Conservation (phyloP, 2,329 filamentous ascomycete species). For the Elsinoe australis region DNA sequence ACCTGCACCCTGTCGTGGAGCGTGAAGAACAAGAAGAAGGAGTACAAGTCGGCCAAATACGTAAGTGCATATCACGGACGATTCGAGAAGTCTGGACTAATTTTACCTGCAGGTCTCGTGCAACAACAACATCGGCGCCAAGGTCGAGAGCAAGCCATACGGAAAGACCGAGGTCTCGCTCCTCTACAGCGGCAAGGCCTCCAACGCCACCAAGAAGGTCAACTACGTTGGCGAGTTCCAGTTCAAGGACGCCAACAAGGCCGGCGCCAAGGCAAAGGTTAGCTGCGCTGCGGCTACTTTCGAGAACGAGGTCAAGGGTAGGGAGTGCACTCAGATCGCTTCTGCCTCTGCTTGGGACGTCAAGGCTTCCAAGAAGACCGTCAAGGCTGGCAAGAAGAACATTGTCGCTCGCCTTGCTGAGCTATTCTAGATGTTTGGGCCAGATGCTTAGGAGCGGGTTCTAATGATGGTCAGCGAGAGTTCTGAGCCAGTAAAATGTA, state of each 20-base stretch:
- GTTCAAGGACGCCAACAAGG: constrained; percentile 5
- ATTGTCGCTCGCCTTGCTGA: background rate
- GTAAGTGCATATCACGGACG: no score
- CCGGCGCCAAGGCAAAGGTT: constrained; percentile 6
- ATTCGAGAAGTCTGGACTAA: no score
- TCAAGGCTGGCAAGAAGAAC: background rate
- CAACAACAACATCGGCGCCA: background rate
- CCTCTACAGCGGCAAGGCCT: background rate
- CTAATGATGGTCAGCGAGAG: no score
- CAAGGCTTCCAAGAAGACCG: constrained; percentile 4
- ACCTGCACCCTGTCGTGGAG: background rate
- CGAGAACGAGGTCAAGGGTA: background rate
- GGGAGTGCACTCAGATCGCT: constrained; percentile 1
- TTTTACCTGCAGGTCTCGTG: background rate
- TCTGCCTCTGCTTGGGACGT: background rate
- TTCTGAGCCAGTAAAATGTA: no score
- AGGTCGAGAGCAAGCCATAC: background rate
- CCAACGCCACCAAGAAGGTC: constrained; percentile 1
- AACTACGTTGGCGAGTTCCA: no score
- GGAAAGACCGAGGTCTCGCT: background rate
- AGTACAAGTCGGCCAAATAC: constrained; percentile 8
- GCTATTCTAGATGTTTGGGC: constrained; percentile 1
- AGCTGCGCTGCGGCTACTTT: background rate
- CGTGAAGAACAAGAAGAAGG: constrained; percentile 1
- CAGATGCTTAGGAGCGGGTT: no score